Evolutionary conservation across 2,329 filamentous ascomycete genomes (phyloP).

Genomic region (Aspergillus calidoustus): DNA sequence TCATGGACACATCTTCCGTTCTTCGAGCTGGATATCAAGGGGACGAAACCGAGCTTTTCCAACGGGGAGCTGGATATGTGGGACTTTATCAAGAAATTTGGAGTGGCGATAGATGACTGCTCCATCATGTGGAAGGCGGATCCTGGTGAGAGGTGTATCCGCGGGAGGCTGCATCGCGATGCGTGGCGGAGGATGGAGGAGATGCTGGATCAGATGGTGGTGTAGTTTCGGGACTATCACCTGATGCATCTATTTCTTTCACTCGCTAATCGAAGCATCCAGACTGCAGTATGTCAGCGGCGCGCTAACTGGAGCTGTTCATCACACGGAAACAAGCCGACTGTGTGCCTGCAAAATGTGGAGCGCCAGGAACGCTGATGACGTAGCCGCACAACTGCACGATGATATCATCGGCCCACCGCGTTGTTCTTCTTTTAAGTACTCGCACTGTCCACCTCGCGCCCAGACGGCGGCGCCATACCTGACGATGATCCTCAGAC

Average conservation of each 20-base stretch:
- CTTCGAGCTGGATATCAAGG: not conserved
- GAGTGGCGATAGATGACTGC: not conserved
- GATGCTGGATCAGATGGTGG: not conserved
- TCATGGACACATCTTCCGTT: not conserved
- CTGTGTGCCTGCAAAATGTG: too few relatives aligned
- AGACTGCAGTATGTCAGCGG: too few relatives aligned
- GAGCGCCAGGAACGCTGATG: too few relatives aligned
- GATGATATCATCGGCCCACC: too few relatives aligned
- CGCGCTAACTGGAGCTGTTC: too few relatives aligned
- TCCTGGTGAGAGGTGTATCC: not conserved
- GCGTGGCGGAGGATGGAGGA: not conserved
- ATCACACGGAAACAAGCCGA: too few relatives aligned
- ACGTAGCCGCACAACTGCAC: too few relatives aligned
- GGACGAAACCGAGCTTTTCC: not conserved
- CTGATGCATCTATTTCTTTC: too few relatives aligned
- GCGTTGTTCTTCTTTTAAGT: too few relatives aligned
- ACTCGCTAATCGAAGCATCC: too few relatives aligned
- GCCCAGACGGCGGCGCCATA: not conserved
- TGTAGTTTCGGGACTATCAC: too few relatives aligned
- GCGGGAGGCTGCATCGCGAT: not conserved
- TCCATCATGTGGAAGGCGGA: not conserved
- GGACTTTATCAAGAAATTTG: not conserved
- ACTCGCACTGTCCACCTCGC: too few relatives aligned
- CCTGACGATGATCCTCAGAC: not conserved
- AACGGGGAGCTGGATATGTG: not conserved